Percentiles rank a stretch among this genome's conserved stretches.
phyloP scores from a whole-genome alignment of 306 rosid species.

The Prinsepia uniflora region DNA sequence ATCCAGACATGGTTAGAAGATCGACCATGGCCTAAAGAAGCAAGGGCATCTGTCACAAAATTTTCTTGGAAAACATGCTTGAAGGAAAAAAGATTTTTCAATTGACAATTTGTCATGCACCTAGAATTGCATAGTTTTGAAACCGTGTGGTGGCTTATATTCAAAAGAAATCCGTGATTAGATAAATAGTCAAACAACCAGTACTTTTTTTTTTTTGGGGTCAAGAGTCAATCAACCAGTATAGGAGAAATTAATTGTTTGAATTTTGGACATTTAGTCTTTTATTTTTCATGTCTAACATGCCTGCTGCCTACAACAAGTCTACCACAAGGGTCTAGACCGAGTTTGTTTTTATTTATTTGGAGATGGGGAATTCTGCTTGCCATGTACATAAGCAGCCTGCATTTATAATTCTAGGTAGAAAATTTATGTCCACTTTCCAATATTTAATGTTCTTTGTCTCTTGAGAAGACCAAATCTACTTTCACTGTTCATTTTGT shows the following conservation, averaged over 20 bases:
- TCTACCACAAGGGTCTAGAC: conserved; percentile 11
- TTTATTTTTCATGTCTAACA: not conserved
- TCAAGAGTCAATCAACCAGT: not conserved
- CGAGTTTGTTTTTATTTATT: not conserved
- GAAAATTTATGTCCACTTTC: conserved; percentile 13
- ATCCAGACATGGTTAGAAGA: too few relatives aligned
- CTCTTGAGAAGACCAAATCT: not conserved
- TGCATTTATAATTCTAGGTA: conserved; percentile 23
- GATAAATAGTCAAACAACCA: not conserved
- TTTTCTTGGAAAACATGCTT: too few relatives aligned
- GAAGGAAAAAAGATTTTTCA: too few relatives aligned
- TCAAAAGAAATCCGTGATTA: conserved; percentile 9
- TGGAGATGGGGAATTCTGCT: not conserved
- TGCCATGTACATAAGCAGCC: conserved; percentile 5
- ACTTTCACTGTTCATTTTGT: not conserved
- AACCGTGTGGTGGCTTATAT: too few relatives aligned
- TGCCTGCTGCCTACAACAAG: conserved; percentile 3
- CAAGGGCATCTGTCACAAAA: too few relatives aligned
- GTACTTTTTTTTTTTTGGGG: too few relatives aligned
- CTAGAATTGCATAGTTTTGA: too few relatives aligned
- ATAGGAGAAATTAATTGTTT: not conserved
- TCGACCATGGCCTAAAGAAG: too few relatives aligned
- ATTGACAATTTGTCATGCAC: too few relatives aligned
- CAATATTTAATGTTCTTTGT: not conserved
- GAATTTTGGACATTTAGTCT: not conserved